Conservation (phyloP, 345 rosid genomes). For the Gossypium arboreum region DNA sequence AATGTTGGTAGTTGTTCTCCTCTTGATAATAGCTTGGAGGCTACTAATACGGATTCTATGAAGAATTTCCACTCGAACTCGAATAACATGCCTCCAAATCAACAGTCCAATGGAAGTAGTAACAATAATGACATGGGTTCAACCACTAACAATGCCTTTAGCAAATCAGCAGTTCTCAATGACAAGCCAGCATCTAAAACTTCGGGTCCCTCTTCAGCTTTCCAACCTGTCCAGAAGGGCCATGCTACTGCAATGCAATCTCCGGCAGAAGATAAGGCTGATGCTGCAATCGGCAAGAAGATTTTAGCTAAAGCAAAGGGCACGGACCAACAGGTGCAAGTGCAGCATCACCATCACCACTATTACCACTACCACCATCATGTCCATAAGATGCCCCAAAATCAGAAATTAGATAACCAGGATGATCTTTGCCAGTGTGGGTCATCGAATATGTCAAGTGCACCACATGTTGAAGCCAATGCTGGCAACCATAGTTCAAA, state of each 20-base stretch:
- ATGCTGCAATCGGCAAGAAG: constrained; percentile 17
- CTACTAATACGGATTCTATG: constrained; percentile 33
- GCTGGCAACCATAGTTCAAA: constrained; percentile 30
- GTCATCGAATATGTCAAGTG: constrained; percentile 28
- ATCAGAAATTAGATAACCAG: constrained; percentile 17
- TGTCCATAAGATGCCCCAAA: constrained; percentile 26
- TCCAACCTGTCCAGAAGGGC: constrained; percentile 29
- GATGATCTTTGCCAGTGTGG: constrained; percentile 30
- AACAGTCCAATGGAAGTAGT: constrained; percentile 40
- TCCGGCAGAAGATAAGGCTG: constrained; percentile 20
- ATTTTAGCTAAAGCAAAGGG: constrained; percentile 21
- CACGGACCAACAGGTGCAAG: constrained; percentile 30
- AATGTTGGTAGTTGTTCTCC: constrained; percentile 44
- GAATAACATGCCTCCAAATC: constrained; percentile 30
- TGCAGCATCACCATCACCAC: constrained; percentile 38
- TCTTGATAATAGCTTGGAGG: constrained; percentile 37
- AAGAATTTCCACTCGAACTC: constrained; percentile 37
- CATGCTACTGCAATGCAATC: constrained; percentile 20
- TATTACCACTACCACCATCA: constrained; percentile 31
- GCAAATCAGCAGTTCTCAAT: constrained; percentile 20
- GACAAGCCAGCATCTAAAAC: constrained; percentile 28
- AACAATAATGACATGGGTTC: constrained; percentile 44
- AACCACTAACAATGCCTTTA: constrained; percentile 31
- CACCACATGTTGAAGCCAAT: constrained; percentile 20
- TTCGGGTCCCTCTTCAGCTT: constrained; percentile 24